A percentile compares a stretch with the other conserved stretches of the same genome.
Evolutionary conservation across 805 yeast species (phyloP).

Genomic region (Ogataea chonburiensis): DNA sequence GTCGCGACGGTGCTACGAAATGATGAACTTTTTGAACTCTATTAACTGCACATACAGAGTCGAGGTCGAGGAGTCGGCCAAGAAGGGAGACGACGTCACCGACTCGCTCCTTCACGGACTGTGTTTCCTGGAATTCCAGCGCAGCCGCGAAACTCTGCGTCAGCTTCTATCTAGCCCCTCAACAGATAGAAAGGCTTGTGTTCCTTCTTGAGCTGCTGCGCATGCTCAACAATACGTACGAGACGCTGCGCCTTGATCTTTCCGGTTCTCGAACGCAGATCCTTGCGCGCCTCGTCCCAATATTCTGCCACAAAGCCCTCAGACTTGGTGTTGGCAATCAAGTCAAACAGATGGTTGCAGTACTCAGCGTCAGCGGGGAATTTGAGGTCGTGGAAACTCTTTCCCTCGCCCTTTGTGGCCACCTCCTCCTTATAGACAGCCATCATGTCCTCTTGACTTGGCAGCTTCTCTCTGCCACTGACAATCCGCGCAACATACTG

Average conservation of each 20-base stretch:
- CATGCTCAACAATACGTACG: constrained; percentile 29
- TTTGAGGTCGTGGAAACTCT: constrained; percentile 50
- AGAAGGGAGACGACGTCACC: constrained; percentile 63
- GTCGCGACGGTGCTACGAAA: constrained; percentile 29
- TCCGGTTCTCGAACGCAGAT: constrained; percentile 28
- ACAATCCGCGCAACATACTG: constrained; percentile 41
- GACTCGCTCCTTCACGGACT: constrained; percentile 65
- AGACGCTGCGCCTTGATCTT: constrained; percentile 31
- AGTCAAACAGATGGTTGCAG: constrained; percentile 43
- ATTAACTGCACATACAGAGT: constrained; percentile 12
- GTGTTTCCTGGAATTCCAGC: constrained; percentile 46
- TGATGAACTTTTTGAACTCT: constrained; percentile 26
- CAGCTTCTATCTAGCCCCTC: constrained; percentile 19
- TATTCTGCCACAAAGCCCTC: constrained; percentile 34
- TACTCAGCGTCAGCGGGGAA: constrained; percentile 62
- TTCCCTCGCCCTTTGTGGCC: constrained; percentile 45
- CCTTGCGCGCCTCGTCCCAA: constrained; percentile 30
- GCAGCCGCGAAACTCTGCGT: constrained; percentile 24
- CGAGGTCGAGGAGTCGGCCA: constrained; percentile 15
- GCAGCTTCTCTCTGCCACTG: constrained; percentile 43
- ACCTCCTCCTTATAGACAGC: constrained; percentile 35
- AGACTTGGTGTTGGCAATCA: constrained; percentile 36
- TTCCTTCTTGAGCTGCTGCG: constrained; percentile 24
- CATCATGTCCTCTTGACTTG: constrained; percentile 38
- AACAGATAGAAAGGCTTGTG: constrained; percentile 28